Evolutionary conservation across 163 green algal species (phyloP).

Genomic region (Trebouxia gelatinosa): DNA sequence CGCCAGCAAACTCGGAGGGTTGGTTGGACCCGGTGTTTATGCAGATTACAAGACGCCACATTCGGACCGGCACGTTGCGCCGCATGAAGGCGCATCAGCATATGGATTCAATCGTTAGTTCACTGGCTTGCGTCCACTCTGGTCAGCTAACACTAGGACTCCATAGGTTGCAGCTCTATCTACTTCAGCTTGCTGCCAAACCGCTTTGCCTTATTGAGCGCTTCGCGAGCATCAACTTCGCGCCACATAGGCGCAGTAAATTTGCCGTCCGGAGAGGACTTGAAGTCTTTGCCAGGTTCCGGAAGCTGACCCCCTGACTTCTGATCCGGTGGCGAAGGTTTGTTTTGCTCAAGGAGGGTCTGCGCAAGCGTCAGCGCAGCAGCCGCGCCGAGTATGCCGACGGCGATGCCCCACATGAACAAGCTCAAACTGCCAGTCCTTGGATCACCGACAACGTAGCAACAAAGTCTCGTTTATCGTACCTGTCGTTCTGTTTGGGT

Average conservation of each 20-base stretch:
- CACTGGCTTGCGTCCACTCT: no score
- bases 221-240: slow-evolving; percentile 21
- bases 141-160: no score
- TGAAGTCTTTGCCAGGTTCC: slow-evolving; percentile 33
- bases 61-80: neutral
- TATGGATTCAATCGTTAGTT: no score
- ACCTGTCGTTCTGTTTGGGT: neutral
- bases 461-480: neutral
- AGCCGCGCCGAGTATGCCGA: slow-evolving; percentile 19
- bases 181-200: slow-evolving; percentile 24
- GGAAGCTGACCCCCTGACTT: slow-evolving; percentile 20
- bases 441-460: neutral
- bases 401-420: slow-evolving; percentile 23
- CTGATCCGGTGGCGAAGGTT: neutral
- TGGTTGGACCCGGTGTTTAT: neutral
- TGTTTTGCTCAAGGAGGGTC: neutral
- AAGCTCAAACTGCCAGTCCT: neutral
- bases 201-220: neutral
- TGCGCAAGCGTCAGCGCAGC: neutral
- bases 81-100: no score
- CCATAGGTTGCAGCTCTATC: neutral
- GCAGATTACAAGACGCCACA: neutral
- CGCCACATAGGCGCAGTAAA: slow-evolving; percentile 33
- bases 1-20: neutral
- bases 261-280: slow-evolving; percentile 18